Base-by-base conservation (phyloP, 2,329 filamentous ascomycete genomes). In the Venturia oleaginea region DNA sequence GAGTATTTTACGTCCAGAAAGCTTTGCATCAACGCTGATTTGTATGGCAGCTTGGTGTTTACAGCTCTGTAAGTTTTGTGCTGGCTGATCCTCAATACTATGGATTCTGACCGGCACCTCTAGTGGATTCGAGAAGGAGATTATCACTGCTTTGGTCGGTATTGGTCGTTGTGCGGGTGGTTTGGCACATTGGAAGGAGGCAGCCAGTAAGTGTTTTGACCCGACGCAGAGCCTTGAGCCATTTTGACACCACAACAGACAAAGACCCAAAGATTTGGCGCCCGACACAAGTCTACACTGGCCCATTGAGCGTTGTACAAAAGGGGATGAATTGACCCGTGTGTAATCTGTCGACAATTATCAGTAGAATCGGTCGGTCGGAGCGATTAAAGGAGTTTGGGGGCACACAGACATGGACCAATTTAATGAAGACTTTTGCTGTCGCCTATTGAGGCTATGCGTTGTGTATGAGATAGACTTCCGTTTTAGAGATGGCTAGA, bases 1-100 rank as follows among this genome's bases (percentile, higher is more conserved):
- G 67, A 72, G 7, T 78, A 78, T 64, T 78, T 78, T 51, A 67
- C 68, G 2, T 70, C 69, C 59, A 64, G 76, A 1, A 71, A 72
- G 4, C 68, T 81, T 8, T 76, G 77, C 61, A 74, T 76, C 0
- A 80, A 80, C 66, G 78, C 76, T 2, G 78, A 81, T 64, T 71
- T 80, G n/a, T 79, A 76, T 66, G 76, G 75, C 5, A 73, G 73
- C 64, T 79, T 80, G 60, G 70, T 78, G 15, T 79, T 77, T 64
- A 76, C 73, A 0, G 77, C 72, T 4, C 71, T 79, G 75, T 75
- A 65, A 66, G 72, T 69, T n/a, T 4, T 34, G 27, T 6, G 3
- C 17, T 34, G 30, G 15, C 27, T 5, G 24, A n/a, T 15, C 3
- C 19, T 5, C 5, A 3, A 19, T 8, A 22, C 10, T 17, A 57